Conservation (phyloP, 495 filamentous ascomycete species). For the Pyronema domesticum region DNA sequence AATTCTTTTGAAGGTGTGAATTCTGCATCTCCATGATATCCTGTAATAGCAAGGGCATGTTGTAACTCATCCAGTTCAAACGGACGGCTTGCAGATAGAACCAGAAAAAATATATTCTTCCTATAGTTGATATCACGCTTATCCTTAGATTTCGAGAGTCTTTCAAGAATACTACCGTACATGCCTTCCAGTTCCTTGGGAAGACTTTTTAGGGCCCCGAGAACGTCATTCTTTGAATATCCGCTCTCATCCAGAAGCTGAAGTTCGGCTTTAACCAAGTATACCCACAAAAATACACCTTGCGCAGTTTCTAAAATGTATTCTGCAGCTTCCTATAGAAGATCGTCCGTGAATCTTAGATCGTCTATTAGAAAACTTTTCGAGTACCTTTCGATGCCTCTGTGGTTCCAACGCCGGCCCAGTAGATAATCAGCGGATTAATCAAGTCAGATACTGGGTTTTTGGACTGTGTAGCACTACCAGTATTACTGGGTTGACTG, state of each 20-base stretch:
- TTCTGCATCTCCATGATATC: not conserved
- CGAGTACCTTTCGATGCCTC: too few species aligned
- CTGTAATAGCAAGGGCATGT: not conserved
- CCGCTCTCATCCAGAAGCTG: not conserved
- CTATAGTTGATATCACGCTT: not conserved
- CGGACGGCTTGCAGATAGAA: not conserved
- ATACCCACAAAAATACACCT: conserved; percentile 1
- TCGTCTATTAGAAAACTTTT: not conserved
- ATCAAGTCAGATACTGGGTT: too few species aligned
- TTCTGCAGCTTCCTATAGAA: not conserved
- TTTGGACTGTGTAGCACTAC: too few species aligned
- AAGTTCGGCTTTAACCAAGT: not conserved
- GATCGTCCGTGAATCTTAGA: not conserved
- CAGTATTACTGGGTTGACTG: too few species aligned
- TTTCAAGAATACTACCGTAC: not conserved
- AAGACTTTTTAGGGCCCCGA: not conserved
- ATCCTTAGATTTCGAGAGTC: not conserved
- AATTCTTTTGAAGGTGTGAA: not conserved
- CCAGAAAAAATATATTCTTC: not conserved
- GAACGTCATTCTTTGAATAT: not conserved
- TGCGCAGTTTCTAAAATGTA: not conserved
- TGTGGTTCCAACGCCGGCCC: too few species aligned
- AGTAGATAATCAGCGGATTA: too few species aligned
- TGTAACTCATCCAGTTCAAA: not conserved
- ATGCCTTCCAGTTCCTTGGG: conserved; percentile 1